Evolutionary conservation across 73 alveolate species (phyloP).

Genomic region (Symbiodinium natans): DNA sequence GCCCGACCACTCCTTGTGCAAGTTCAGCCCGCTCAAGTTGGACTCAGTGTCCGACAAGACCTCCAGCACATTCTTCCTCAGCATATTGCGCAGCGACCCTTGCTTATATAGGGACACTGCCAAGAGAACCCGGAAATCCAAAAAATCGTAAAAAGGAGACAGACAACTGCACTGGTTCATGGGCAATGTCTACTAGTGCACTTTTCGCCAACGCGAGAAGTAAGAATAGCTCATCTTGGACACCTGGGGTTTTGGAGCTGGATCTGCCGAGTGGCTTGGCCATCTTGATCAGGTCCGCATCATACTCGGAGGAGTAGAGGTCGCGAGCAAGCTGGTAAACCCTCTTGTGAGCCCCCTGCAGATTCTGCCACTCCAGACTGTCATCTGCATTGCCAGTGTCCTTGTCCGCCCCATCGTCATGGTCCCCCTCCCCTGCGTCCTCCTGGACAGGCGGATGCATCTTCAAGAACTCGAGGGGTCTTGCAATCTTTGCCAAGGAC

Average conservation of each 20-base stretch:
- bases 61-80: not conserved
- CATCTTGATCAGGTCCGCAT: not conserved
- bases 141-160: too few relatives aligned
- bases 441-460: not conserved
- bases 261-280: too few relatives aligned
- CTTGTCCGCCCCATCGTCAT: not conserved
- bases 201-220: too few relatives aligned
- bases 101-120: too few relatives aligned
- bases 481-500: not conserved
- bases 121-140: too few relatives aligned
- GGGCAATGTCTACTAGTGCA: too few relatives aligned
- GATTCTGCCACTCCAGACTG: too few relatives aligned
- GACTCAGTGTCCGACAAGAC: not conserved
- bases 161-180: too few relatives aligned
- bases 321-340: not conserved
- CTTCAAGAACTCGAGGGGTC: not conserved
- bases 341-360: not conserved
- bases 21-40: not conserved
- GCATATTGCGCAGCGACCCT: too few relatives aligned
- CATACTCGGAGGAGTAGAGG: not conserved
- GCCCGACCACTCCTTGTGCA: constrained; percentile 27
- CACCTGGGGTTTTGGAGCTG: too few relatives aligned
- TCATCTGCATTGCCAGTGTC: too few relatives aligned
- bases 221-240: too few relatives aligned
- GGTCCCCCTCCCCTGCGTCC: not conserved